Evolutionary conservation across 2,329 filamentous ascomycete species (phyloP), one percentile per base, ranked within the genome.

Genomic region (Magnaporthiopsis incrustans): DNA sequence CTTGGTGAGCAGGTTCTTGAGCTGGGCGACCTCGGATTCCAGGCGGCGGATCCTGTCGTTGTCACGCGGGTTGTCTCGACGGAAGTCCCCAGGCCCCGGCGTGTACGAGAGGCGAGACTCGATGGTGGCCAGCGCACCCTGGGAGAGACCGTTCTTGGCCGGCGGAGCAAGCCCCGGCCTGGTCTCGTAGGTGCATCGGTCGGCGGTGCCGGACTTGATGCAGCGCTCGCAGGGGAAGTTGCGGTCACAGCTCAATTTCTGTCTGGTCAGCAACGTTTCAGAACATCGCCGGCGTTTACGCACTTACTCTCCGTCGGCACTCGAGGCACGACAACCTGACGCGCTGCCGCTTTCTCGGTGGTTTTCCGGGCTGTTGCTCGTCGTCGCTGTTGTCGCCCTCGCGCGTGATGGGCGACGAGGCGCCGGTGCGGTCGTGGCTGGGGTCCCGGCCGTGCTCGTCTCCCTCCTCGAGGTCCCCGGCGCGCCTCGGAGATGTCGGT

Each of bases 191-290:
- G 80, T 83, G 74, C 84, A 86, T 22, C 81, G 79, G 62, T 85
- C 84, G 26, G 83, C 80, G 33, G 83, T 86, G 69, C 83, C 83
- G 66, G 83, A 85, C 74, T 85, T 86, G 73, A 86, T 79, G 73
- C 84, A 87, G 60, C 84, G 81, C 72, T 85, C 83, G 70, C 84
- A 87, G 30, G 84, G 84, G 68, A 85, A 79, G 71, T 84, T 84
- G 66, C 84, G 78, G 73, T 86, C 85, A 71, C 84, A 87, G 32
- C 83, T 86, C 53, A 86, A 77, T 75, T 87, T 87, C 64, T 62
- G 18, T 32, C 53, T 61, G 38, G 60, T 61, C 25, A 38, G 32
- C 27, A 15, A 56, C 25, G n/a, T 12, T 5, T 18, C 5, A 61
- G 38, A 22, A 35, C 8, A 35, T 56, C 18, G 26, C 7, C 12